phyloP scores from a whole-genome alignment of 768 basidiomycete species.

The Zangia roseola region DNA sequence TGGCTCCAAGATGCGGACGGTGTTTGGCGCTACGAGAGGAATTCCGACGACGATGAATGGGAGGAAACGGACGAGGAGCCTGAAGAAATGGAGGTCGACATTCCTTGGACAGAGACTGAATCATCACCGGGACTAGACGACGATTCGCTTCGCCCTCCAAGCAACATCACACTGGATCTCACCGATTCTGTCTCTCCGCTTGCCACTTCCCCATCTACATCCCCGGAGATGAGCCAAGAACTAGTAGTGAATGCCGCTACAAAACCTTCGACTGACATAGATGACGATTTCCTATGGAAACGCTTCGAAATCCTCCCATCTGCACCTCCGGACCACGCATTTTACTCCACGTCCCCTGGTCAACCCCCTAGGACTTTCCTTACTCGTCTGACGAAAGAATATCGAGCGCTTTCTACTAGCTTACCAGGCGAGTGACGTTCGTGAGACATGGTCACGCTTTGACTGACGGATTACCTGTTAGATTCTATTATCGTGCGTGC shows the following conservation, averaged over 20 bases:
- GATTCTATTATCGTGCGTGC: slow-evolving; percentile 88
- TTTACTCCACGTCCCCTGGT: slow-evolving; percentile 55
- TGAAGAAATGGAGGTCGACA: slow-evolving; percentile 38
- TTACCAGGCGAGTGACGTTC: slow-evolving; percentile 66
- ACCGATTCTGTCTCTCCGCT: slow-evolving; percentile 24
- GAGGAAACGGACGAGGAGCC: slow-evolving; percentile 35
- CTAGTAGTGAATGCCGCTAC: slow-evolving; percentile 23
- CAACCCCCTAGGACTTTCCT: slow-evolving; percentile 75
- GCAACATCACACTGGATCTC: slow-evolving; percentile 18
- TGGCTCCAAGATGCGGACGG: slow-evolving; percentile 45
- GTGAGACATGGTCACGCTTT: neutral
- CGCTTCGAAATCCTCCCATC: slow-evolving; percentile 78
- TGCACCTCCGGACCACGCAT: slow-evolving; percentile 83
- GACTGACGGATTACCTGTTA: slow-evolving; percentile 28
- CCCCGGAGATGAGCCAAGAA: slow-evolving; percentile 34
- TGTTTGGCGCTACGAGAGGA: slow-evolving; percentile 31
- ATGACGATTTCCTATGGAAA: slow-evolving; percentile 58
- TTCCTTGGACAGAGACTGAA: slow-evolving; percentile 29
- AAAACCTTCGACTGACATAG: slow-evolving; percentile 31
- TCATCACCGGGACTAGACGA: slow-evolving; percentile 17
- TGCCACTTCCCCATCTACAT: slow-evolving; percentile 28
- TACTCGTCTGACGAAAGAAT: slow-evolving; percentile 77
- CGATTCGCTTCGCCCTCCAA: slow-evolving; percentile 15
- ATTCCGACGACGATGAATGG: slow-evolving; percentile 40
- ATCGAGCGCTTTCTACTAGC: slow-evolving; percentile 72